Base-by-base conservation (phyloP, 2,329 filamentous ascomycete genomes). In the Drechslerella stenobrocha region DNA sequence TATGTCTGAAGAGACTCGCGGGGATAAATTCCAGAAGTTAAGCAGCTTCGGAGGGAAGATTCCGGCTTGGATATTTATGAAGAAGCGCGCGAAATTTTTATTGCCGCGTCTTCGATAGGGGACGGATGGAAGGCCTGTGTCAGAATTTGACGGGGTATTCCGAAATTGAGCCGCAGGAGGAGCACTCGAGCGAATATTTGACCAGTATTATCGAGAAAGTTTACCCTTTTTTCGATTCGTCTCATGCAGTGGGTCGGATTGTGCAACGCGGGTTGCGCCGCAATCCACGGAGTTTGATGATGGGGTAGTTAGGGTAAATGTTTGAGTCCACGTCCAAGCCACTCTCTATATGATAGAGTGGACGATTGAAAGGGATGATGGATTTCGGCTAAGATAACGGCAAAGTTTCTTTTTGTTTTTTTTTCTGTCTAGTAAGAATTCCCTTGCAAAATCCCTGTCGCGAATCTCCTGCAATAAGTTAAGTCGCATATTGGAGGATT, bases 381-480 rank as follows among this genome's bases (percentile, higher is more conserved):
- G 34, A 28, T 52, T 45, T 50, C 35, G 51, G 52, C 30, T 42
- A 28, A 48, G 60, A 65, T 65, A 53, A 26, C 46, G 34, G 26
- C 52, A 3, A 24, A 28, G 44, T 52, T 48, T 34, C 48, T 47
- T 57, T 63, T 55, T 13, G n/a, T n/a, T n/a, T n/a, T n/a, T n/a
- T n/a, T n/a, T n/a, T n/a, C n/a, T n/a, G n/a, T n/a, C n/a, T 42
- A 18, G 35, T 55, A 46, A 58, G 44, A 58, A 40, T 58, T 20
- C 47, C 53, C 13, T 11, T 42, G 44, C 34, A 34, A 18, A 53
- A 67, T 67, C 63, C 63, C 55, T 67, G 63, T 46, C 53, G 63
- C 63, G 60, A 67, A 67, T 67, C 63, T 67, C 63, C 63, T 67
- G 63, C 63, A 67, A 67, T 67, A 60, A 67, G 63, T 60, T 60